Evolutionary conservation across 2,329 filamentous ascomycete genomes (phyloP), one percentile per base, ranked within the genome.

Genomic region (Beauveria medogensis): DNA sequence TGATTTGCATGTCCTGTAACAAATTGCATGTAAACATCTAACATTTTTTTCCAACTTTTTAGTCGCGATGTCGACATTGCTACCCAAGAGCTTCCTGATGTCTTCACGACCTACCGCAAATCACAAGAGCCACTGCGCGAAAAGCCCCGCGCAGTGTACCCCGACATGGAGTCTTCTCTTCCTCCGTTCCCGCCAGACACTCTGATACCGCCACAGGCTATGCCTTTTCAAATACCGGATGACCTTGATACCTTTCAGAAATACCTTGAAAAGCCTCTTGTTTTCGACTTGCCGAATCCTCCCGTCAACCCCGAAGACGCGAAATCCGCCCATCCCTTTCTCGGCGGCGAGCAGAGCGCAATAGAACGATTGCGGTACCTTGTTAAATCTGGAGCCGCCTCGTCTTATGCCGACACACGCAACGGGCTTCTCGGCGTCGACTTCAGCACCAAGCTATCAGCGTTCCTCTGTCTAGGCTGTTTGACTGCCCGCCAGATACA

Each of bases 101-200:
- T 92, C 2, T 93, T 91, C 69, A 92, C 90, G 0, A 81, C 81
- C 0, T 93, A 88, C 66, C 82, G 88, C 8, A 92, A 91, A 71
- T 82, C 80, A 2, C 81, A 90, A 58, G 89, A 92, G 65, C 89
- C 89, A 0, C 75, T 92, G 2, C 81, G 87, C 47, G 77, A 84
- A 44, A 82, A 82, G 14, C 89, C 90, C 4, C 81, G 89, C 46
- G 69, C 76, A 1, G 70, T 78, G 1, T 69, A 89, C 1, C 78
- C 86, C 0, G 75, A 73, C 2, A 87, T 87, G 0, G 67, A 71
- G 24, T 70, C 70, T 1, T 72, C 74, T 2, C 72, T 94, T 5
- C 88, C 86, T 1, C 76, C 82, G 0, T 73, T 86, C 2, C 84
- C 87, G 1, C 73, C 78, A 1, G 46, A 62, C 0, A 68, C 74